Percentiles rank a stretch among this genome's conserved stretches.
Conservation (phyloP, 1,284 basidiomycete species). For the Tylopilus sp. region DNA sequence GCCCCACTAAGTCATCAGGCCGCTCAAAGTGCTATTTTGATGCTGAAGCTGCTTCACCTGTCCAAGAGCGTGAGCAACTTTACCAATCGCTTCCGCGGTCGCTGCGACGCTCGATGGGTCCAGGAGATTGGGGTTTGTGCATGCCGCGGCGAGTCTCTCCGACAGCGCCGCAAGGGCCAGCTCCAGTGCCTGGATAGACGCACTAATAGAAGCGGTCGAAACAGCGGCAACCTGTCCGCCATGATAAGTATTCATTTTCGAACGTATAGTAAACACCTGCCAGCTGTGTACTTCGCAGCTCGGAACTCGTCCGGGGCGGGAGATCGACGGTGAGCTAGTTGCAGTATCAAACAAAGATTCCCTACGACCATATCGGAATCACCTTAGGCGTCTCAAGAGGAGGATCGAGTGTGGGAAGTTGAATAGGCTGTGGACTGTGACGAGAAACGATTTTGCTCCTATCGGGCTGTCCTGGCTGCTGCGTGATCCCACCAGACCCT, state of each 20-base stretch:
- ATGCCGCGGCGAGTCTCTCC: slow-evolving; percentile 45
- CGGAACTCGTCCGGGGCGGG: slow-evolving; percentile 10
- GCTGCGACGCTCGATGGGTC: slow-evolving; percentile 52
- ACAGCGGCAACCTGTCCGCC: slow-evolving; percentile 15
- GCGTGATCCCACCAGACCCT: slow-evolving; percentile 1
- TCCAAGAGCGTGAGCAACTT: slow-evolving; percentile 58
- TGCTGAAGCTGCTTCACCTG: slow-evolving; percentile 57
- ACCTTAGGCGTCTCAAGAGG: slow-evolving; percentile 32
- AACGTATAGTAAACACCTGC: slow-evolving; percentile 2
- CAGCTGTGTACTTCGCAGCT: slow-evolving; percentile 20
- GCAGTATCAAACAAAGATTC: slow-evolving; percentile 12
- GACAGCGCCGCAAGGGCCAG: slow-evolving; percentile 53
- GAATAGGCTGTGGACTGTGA: slow-evolving; percentile 30
- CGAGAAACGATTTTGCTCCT: slow-evolving; percentile 14
- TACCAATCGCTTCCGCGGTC: slow-evolving; percentile 68
- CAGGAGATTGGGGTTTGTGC: slow-evolving; percentile 36
- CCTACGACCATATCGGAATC: background rate
- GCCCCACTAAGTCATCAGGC: slow-evolving; percentile 17
- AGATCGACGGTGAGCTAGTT: slow-evolving; percentile 23
- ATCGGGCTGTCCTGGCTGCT: slow-evolving; percentile 9
- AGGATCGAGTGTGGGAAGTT: slow-evolving; percentile 33
- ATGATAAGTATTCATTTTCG: background rate
- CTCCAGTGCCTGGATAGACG: slow-evolving; percentile 49
- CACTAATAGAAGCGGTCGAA: slow-evolving; percentile 22
- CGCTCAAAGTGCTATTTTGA: slow-evolving; percentile 17